Conservation (phyloP, 257 asterid genomes). For the Paraleonurus japonicus region DNA sequence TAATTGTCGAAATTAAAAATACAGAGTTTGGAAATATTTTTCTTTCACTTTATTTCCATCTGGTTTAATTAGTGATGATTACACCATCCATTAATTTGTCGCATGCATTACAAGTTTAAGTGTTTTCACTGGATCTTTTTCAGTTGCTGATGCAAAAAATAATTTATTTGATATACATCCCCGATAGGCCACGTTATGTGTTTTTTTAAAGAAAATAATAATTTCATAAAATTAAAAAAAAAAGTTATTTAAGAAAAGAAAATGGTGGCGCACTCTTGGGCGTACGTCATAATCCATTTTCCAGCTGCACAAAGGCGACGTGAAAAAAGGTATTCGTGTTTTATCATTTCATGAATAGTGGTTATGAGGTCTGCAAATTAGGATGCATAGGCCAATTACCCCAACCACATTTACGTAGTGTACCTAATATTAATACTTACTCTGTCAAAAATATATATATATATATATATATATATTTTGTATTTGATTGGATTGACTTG, state of each 20-base stretch:
- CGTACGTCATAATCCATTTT: constrained; percentile 34
- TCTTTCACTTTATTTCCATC: too few species aligned
- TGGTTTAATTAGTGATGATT: background rate
- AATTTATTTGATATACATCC: background rate
- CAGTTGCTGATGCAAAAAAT: background rate
- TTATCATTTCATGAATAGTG: constrained; percentile 4
- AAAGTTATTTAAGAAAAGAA: background rate
- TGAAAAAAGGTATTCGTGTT: constrained; percentile 16
- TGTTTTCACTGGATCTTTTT: background rate
- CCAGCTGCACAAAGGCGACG: constrained; percentile 26
- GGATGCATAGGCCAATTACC: constrained; percentile 19
- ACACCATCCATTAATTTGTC: background rate
- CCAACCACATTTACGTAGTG: background rate
- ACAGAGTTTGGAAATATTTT: too few species aligned
- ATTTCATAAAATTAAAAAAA: too few species aligned
- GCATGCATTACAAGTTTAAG: background rate
- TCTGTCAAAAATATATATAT: too few species aligned
- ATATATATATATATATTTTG: too few species aligned
- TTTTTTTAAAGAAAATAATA: background rate
- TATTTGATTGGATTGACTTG: too few species aligned
- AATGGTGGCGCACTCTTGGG: too few species aligned
- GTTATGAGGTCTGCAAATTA: constrained; percentile 28
- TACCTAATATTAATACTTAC: too few species aligned
- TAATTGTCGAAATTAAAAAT: too few species aligned
- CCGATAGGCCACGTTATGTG: constrained; percentile 1